phyloP scores from a whole-genome alignment of 2,329 filamentous ascomycete species.

The Aspergillus sp. region DNA sequence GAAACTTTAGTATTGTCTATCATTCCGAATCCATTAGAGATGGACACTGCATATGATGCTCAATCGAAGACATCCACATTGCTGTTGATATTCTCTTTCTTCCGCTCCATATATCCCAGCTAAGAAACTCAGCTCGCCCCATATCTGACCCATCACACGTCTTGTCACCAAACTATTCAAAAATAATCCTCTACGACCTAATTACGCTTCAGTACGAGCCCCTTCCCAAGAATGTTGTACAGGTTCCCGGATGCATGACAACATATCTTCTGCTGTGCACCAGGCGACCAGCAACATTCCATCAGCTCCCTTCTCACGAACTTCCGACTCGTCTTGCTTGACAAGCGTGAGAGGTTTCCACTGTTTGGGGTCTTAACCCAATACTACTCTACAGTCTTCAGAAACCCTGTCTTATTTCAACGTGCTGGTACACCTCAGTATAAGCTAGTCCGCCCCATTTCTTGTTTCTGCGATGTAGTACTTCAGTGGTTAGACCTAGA shows the following conservation, averaged over 20 bases:
- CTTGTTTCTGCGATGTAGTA: not conserved
- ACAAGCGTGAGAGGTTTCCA: not conserved
- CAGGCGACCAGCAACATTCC: slow-evolving; percentile 1
- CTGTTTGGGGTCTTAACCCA: not conserved
- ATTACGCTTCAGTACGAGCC: not conserved
- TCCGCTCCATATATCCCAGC: not conserved
- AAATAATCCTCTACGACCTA: not conserved
- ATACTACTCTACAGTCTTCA: not conserved
- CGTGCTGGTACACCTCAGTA: not conserved
- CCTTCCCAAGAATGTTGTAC: slow-evolving; percentile 5
- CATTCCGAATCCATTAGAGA: not conserved
- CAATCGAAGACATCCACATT: not conserved
- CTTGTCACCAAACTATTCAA: not conserved
- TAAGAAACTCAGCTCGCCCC: not conserved
- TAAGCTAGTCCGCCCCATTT: not conserved
- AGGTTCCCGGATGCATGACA: not conserved
- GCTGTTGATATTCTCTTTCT: not conserved
- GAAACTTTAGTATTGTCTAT: not conserved
- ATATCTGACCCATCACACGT: slow-evolving; percentile 8
- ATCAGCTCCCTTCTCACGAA: not conserved
- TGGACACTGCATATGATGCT: not conserved
- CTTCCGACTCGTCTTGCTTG: not conserved
- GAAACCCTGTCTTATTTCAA: not conserved
- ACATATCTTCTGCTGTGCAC: not conserved
- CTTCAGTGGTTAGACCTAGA: not conserved